Evolutionary conservation across 768 basidiomycete species (phyloP), one percentile per base, ranked within the genome.

Genomic region (Leucogyrophana mollusca): DNA sequence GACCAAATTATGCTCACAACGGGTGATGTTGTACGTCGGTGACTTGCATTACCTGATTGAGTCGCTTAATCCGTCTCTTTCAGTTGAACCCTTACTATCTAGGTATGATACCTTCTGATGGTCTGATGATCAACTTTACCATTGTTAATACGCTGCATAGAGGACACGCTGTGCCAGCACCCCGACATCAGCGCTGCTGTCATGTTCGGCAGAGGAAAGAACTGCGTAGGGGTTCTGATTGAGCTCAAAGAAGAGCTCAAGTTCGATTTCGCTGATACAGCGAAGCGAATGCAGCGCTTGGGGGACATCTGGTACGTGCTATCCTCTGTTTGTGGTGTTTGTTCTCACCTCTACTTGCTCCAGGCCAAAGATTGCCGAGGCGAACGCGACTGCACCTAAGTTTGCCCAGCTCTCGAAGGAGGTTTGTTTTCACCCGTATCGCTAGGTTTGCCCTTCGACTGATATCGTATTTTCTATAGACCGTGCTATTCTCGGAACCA

Each of bases 381-480:
- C 69, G 42, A 78, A 77, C 45, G 50, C 50, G 16, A 66, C 57
- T 41, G 73, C 74, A 0, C 76, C 77, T 7, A 56, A 64, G 24
- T 74, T 77, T 50, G 74, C 73, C 1, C 56, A 73, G 16, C 54
- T 78, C 3, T 76, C 76, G 60, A 76, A 74, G 47, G 73, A 75
- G 66, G 72, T 69, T 9, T 33, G 55, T 14, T 13, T 30, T 6
- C 13, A 30, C 25, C 13, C 47, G 14, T 17, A 4, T n/a, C 20
- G 50, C 18, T 39, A 1, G 17, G 23, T 22, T 38, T 21, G 3
- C 2, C 6, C 27, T 7, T 7, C 6, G 27, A 6, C 27, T 30
- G 27, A 30, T 30, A n/a, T n/a, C n/a, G 27, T 30, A 7, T 20
- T 14, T 30, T 8, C 33, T 7, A 4, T n/a, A 75, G 72, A 78